phyloP scores from a whole-genome alignment of 1,139 yeast genomes.

The Sugiyamaella japonica region DNA sequence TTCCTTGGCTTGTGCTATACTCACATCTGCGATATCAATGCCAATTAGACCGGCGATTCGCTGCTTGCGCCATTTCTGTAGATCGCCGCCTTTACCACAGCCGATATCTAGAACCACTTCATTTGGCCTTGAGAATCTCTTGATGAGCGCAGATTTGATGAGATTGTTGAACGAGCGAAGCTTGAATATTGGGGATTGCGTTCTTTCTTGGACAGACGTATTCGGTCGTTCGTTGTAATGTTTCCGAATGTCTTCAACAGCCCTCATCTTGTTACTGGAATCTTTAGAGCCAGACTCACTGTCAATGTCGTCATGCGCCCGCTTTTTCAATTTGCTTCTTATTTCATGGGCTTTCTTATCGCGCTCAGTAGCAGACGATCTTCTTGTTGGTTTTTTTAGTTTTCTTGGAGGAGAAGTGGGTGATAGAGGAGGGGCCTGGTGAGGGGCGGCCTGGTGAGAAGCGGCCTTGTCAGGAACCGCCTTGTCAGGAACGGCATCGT shows the following conservation, averaged over 20 bases:
- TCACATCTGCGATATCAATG: slow-evolving; percentile 86
- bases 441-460: no score
- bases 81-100: slow-evolving; percentile 98
- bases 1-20: slow-evolving; percentile 78
- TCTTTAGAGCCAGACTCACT: slow-evolving; percentile 18
- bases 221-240: slow-evolving; percentile 87
- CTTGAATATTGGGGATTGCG: slow-evolving; percentile 79
- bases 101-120: slow-evolving; percentile 78
- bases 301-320: slow-evolving; percentile 23
- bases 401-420: slow-evolving; percentile 21
- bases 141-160: slow-evolving; percentile 82
- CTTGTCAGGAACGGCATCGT: no score
- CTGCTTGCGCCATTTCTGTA: slow-evolving; percentile 82
- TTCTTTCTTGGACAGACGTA: slow-evolving; percentile 63
- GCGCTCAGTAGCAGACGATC: slow-evolving; percentile 30
- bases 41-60: slow-evolving; percentile 79
- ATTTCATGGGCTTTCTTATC: slow-evolving; percentile 27
- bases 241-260: slow-evolving; percentile 56
- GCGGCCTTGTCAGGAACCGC: no score
- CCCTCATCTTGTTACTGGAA: not conserved
- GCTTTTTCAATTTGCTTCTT: slow-evolving; percentile 28
- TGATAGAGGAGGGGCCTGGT: not conserved
- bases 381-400: slow-evolving; percentile 32
- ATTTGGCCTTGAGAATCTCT: slow-evolving; percentile 55
- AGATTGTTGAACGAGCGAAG: slow-evolving; percentile 89